Percentiles rank a stretch among this genome's conserved stretches.
These are phyloP conservation scores for Sugiyamaella neomexicana DNA, from an alignment of 1,139 yeast species.

Conservation along the genomic window DNA sequence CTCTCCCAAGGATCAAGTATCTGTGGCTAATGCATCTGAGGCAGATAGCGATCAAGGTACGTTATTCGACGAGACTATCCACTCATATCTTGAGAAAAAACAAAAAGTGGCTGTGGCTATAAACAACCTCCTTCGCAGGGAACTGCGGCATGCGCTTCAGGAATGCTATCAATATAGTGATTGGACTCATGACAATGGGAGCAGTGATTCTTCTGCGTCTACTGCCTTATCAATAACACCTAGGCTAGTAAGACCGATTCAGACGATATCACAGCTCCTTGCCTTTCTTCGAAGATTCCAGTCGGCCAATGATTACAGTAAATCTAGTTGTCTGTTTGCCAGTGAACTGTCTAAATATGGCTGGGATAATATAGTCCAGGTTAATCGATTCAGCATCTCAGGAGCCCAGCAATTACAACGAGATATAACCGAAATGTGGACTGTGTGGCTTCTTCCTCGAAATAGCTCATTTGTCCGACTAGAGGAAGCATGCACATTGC, in stretches of 20 bases:
- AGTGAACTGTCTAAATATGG: conserved; percentile 51
- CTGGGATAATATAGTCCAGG: conserved; percentile 59
- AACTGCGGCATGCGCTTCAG: conserved; percentile 52
- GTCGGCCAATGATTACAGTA: conserved; percentile 34
- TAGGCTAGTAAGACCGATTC: conserved; percentile 44
- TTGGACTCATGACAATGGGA: conserved; percentile 24
- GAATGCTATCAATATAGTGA: conserved; percentile 49
- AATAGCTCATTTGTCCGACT: conserved; percentile 31
- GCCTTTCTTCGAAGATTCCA: conserved; percentile 42
- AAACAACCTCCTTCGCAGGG: conserved; percentile 50
- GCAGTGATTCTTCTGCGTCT: conserved; percentile 10
- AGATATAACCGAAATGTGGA: conserved; percentile 55
- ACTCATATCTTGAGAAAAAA: conserved; percentile 49
- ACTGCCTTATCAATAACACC: conserved; percentile 31
- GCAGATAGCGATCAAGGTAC: conserved; percentile 43
- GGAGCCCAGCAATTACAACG: conserved; percentile 59
- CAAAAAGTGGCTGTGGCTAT: conserved; percentile 45
- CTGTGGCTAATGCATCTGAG: conserved; percentile 26
- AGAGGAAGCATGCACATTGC: conserved; percentile 27
- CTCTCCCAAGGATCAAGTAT: conserved; percentile 14
- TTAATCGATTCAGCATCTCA: conserved; percentile 55
- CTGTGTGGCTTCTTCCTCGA: conserved; percentile 34
- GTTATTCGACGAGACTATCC: conserved; percentile 55
- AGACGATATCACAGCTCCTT: conserved; percentile 44
- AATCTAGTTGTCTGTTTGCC: conserved; percentile 43